Evolutionary conservation across 306 rosid species (phyloP).

Genomic region (Dryas alaskensis): DNA sequence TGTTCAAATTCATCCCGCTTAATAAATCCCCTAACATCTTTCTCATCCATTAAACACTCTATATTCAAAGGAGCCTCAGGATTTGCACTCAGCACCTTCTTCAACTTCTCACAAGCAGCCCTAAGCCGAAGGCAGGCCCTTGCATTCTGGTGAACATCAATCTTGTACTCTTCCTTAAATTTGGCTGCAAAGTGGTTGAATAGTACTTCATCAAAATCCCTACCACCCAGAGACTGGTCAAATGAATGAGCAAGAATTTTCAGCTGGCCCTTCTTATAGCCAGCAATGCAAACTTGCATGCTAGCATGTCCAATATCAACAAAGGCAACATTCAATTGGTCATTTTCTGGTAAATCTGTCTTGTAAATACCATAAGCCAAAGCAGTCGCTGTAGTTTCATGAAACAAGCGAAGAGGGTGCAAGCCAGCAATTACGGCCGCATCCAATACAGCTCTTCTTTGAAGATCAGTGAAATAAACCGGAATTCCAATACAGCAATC

Average conservation of each 20-base stretch:
- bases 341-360: conserved; percentile 87
- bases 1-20: conserved; percentile 94
- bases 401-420: conserved; percentile 82
- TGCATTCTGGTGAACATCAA: conserved; percentile 79
- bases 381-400: conserved; percentile 93
- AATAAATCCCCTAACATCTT: conserved; percentile 78
- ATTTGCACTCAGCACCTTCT: conserved; percentile 93
- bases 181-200: conserved; percentile 75
- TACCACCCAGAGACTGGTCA: conserved; percentile 88
- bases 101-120: conserved; percentile 86
- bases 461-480: conserved; percentile 83
- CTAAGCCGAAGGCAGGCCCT: conserved; percentile 82
- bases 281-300: conserved; percentile 98
- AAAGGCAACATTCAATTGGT: conserved; percentile 82
- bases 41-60: conserved; percentile 96
- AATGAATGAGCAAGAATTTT: conserved; percentile 75
- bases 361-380: conserved; percentile 95
- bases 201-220: conserved; percentile 87
- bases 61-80: conserved; percentile 86
- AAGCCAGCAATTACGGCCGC: conserved; percentile 91
- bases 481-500: conserved; percentile 99
- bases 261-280: conserved; percentile 85
- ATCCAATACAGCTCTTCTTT: conserved; percentile 85
- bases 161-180: conserved; percentile 79
- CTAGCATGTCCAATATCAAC: conserved; percentile 92